Percentiles rank a stretch among this genome's conserved stretches.
These are phyloP conservation scores for Medicago ruthenica DNA, from an alignment of 306 rosid species.

Conservation along the genomic window DNA sequence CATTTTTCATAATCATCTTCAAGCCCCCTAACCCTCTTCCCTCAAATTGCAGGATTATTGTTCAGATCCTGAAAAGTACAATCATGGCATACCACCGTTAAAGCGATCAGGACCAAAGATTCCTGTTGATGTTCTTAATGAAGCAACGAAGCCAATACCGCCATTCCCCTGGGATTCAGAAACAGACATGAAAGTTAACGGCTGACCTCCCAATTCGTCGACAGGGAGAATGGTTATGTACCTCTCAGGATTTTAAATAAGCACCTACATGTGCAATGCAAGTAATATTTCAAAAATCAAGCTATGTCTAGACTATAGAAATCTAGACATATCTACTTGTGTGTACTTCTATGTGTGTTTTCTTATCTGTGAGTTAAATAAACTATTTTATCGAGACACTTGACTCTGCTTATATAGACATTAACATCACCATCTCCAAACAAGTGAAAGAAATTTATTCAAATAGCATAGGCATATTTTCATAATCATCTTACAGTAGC, in stretches of 20 bases:
- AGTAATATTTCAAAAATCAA: slow-evolving; percentile 13
- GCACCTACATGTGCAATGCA: slow-evolving; percentile 32
- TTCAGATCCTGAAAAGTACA: slow-evolving; percentile 60
- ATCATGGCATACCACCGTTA: slow-evolving; percentile 60
- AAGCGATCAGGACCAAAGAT: slow-evolving; percentile 62
- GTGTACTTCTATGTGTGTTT: slow-evolving; percentile 23
- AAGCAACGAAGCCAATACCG: slow-evolving; percentile 66
- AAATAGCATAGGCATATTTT: slow-evolving; percentile 23
- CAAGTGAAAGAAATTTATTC: background rate
- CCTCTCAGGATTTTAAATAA: slow-evolving; percentile 34
- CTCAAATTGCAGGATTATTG: slow-evolving; percentile 61
- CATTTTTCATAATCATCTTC: slow-evolving; percentile 20
- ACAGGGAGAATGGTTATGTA: slow-evolving; percentile 40
- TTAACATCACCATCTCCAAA: slow-evolving; percentile 21
- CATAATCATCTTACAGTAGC: slow-evolving; percentile 11
- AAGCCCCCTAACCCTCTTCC: slow-evolving; percentile 37
- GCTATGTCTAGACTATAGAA: slow-evolving; percentile 36
- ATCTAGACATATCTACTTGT: slow-evolving; percentile 19
- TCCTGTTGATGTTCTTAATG: slow-evolving; percentile 57
- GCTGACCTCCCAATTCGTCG: slow-evolving; percentile 40
- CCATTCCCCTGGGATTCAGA: slow-evolving; percentile 74
- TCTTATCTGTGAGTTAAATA: slow-evolving; percentile 10
- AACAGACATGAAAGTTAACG: slow-evolving; percentile 72
- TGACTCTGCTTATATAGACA: background rate
- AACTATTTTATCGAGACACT: background rate